Conservation (phyloP, 495 filamentous ascomycete genomes). For the Tuber aestivum region DNA sequence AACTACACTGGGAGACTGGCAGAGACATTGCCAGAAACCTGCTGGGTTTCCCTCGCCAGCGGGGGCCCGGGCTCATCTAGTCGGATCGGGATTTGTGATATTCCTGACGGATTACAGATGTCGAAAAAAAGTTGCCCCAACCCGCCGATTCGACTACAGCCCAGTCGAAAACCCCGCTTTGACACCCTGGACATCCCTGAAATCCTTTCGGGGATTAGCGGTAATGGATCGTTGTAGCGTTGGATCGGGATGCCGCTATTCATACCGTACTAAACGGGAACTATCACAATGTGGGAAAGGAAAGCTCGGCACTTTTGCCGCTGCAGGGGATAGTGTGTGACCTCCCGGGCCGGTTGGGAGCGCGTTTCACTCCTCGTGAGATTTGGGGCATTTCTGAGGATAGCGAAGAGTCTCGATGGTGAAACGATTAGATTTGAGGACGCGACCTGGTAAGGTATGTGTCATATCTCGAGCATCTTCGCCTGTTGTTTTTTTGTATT, state of each 20-base stretch:
- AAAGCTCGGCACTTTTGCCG: neutral
- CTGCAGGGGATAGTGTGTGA: neutral
- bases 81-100: too few species aligned
- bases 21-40: too few species aligned
- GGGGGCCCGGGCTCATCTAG: too few species aligned
- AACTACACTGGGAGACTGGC: too few species aligned
- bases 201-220: neutral
- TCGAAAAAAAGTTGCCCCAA: neutral
- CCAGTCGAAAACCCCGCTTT: too few species aligned
- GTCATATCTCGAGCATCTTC: neutral
- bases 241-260: neutral
- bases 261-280: neutral
- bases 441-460: neutral
- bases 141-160: too few species aligned
- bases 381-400: neutral
- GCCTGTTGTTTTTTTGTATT: neutral
- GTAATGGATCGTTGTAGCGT: neutral
- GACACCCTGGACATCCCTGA: neutral
- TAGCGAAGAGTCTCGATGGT: neutral
- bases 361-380: neutral
- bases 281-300: neutral
- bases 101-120: too few species aligned
- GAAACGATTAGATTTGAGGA: neutral
- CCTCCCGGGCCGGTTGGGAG: too few species aligned
- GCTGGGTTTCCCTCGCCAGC: too few species aligned